phyloP scores from a whole-genome alignment of 2,329 filamentous ascomycete genomes.

The Alternaria rosae region DNA sequence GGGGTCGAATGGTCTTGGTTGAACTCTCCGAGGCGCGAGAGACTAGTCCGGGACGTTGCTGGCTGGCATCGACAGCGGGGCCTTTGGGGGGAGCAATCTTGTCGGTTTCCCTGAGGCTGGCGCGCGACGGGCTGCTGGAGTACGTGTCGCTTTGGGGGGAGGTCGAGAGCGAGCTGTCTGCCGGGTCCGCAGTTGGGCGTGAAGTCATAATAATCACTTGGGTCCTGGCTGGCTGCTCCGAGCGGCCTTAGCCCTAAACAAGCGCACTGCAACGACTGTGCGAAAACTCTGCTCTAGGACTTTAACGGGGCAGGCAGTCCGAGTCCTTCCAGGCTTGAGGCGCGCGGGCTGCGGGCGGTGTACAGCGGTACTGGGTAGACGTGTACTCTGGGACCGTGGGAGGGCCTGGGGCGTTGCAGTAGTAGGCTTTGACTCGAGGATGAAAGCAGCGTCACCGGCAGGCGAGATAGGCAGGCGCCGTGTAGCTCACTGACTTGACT shows the following conservation, averaged over 20 bases:
- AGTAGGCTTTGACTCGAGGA: neutral
- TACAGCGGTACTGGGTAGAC: slow-evolving; percentile 28
- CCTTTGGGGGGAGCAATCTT: slow-evolving; percentile 25
- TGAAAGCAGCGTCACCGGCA: slow-evolving; percentile 10
- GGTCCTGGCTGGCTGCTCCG: slow-evolving; percentile 37
- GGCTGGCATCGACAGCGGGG: slow-evolving; percentile 40
- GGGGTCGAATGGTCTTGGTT: slow-evolving; percentile 39
- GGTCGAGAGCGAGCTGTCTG: slow-evolving; percentile 22
- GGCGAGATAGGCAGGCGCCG: slow-evolving; percentile 29
- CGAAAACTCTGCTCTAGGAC: slow-evolving; percentile 45
- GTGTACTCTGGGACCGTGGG: slow-evolving; percentile 26
- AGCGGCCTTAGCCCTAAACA: slow-evolving; percentile 44
- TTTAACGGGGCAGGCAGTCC: slow-evolving; percentile 45
- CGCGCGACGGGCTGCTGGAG: slow-evolving; percentile 24
- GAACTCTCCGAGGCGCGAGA: slow-evolving; percentile 41
- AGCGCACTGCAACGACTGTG: slow-evolving; percentile 36
- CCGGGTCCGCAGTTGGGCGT: slow-evolving; percentile 35
- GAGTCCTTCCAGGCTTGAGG: slow-evolving; percentile 32
- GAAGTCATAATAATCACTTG: slow-evolving; percentile 46
- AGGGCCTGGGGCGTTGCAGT: slow-evolving; percentile 15
- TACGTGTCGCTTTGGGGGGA: slow-evolving; percentile 19
- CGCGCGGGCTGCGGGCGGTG: slow-evolving; percentile 38
- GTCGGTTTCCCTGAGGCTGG: slow-evolving; percentile 23
- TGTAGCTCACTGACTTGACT: slow-evolving; percentile 19
- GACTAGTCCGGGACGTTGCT: slow-evolving; percentile 41